A percentile compares a stretch with the other conserved stretches of the same genome.
phyloP scores from a whole-genome alignment of 768 basidiomycete genomes.

The Psilocybe cyanescens region DNA sequence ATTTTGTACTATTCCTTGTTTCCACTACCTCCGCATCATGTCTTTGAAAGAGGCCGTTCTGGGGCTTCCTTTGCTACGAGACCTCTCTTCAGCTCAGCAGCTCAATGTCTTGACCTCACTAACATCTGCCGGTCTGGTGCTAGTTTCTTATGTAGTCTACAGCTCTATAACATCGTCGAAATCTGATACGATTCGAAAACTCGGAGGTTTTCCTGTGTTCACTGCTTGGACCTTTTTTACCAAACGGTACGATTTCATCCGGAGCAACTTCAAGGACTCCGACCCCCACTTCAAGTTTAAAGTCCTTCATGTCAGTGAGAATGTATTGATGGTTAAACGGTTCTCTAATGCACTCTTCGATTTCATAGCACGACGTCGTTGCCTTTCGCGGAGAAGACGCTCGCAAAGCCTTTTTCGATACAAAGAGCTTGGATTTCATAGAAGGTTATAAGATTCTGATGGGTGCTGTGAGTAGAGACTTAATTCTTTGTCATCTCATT shows the following conservation, averaged over 20 bases:
- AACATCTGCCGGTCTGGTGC: not conserved
- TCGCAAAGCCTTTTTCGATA: constrained; percentile 34
- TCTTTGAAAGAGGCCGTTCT: constrained; percentile 1
- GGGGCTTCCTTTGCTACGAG: not conserved
- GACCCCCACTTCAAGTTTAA: constrained; percentile 31
- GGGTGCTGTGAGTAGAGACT: constrained; percentile 29
- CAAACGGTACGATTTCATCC: constrained; percentile 33
- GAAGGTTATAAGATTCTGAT: constrained; percentile 40
- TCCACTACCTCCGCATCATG: not conserved
- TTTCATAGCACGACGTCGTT: constrained; percentile 27
- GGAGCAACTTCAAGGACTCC: constrained; percentile 27
- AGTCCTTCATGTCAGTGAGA: constrained; percentile 28
- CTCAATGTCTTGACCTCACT: not conserved
- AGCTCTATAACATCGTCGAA: constrained; percentile 2
- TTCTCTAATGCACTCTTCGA: not conserved
- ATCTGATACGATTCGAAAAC: constrained; percentile 14
- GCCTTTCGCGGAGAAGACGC: constrained; percentile 36
- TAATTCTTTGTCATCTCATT: too few species aligned
- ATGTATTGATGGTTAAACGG: not conserved
- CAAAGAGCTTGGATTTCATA: constrained; percentile 29
- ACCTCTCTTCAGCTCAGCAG: not conserved
- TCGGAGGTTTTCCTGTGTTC: constrained; percentile 30
- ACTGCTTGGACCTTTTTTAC: constrained; percentile 37
- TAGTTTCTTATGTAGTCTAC: constrained; percentile 9
- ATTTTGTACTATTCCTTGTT: not conserved